Base-by-base conservation (phyloP, 2,329 filamentous ascomycete genomes). In the Ceratocystis smalleyi region DNA sequence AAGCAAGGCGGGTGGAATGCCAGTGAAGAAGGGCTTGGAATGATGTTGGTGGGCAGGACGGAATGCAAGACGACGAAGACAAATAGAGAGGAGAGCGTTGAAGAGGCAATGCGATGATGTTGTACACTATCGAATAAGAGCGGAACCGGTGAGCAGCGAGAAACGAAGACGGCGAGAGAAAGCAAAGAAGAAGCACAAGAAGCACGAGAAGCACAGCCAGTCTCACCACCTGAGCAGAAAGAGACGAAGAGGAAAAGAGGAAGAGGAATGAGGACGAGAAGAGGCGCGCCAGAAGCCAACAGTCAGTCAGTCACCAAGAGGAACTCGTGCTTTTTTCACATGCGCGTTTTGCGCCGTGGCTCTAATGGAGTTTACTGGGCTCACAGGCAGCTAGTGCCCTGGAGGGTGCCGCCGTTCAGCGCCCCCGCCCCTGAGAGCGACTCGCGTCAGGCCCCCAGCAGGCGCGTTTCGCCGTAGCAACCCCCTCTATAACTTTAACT, bases 401-500 rank as follows among this genome's bases (percentile, higher is more conserved):
- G 7, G 3, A 57, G 7, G n/a, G 54, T 8, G 27, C 30, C 3
- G 6, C 27, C 2, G 12, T 32, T n/a, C 27, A 57, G 54, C 12
- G 54, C 1, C 27, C 6, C 12, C 3, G 6, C 15, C 54, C 15
- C 54, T 57, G 27, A 15, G n/a, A n/a, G 5, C 8, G 24, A 15
- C 24, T 8, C 54, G 27, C 54, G 54, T 35, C 54, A 57, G 27
- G 8, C 15, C 54, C 19, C 15, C 8, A 57, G 27, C 24, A 57
- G 27, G 24, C 54, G 54, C 54, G 54, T 57, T 19, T 57, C 54
- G 15, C 54, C 19, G 27, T 57, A 17, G 54, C 27, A 57, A 57
- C 54, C 54, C 35, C 27, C 17, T 57, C 54, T 57, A 19, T n/a
- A 57, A 32, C 54, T 57, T 35, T 57, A 57, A 57, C 54, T 57